Evolutionary conservation across 805 yeast genomes (phyloP), one percentile per base, ranked within the genome.

Genomic region (Scheffersomyces lignosus): DNA sequence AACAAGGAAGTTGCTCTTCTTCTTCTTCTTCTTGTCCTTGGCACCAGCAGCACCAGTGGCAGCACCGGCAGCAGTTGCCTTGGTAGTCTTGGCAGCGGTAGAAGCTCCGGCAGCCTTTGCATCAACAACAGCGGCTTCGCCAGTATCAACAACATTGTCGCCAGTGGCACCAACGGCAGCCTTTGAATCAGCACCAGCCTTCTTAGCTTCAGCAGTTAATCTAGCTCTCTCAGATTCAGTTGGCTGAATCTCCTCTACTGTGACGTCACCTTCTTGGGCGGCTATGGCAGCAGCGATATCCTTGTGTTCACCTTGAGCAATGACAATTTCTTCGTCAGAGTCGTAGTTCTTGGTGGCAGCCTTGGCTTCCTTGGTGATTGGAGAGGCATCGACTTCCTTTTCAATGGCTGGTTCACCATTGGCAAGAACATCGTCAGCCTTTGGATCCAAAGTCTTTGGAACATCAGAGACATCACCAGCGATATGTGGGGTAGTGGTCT

Each of bases 201-300:
- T 31, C 14, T 40, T 45, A 18, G 68, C 72, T 41, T 65, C 65
- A 38, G 58, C 53, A 17, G 65, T 56, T 40, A 66, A 58, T 46
- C 56, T 53, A 30, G 55, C 58, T 26, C 62, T 65, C 51, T 69
- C 71, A 18, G 65, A 56, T 20, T 54, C 60, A 25, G 70, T 62
- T 15, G 73, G 73, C 47, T 65, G 52, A 47, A 69, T 60, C 49
- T 69, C 71, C 51, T 68, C 73, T 27, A 68, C 57, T 18, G 62
- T 55, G 12, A 62, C 66, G 28, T 60, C 64, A 23, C 58, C 58
- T 45, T 57, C 68, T 36, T 55, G 52, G 31, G 69, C 67, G 27
- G 52, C 55, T 34, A 66, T 54, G 29, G 60, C 64, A 31, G 62
- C 57, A 38, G 58, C 66, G 33, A 64, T 52, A 22, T 59, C 47